Conservation (phyloP, 2,329 filamentous ascomycete genomes). For the Elsinoe fawcettii region DNA sequence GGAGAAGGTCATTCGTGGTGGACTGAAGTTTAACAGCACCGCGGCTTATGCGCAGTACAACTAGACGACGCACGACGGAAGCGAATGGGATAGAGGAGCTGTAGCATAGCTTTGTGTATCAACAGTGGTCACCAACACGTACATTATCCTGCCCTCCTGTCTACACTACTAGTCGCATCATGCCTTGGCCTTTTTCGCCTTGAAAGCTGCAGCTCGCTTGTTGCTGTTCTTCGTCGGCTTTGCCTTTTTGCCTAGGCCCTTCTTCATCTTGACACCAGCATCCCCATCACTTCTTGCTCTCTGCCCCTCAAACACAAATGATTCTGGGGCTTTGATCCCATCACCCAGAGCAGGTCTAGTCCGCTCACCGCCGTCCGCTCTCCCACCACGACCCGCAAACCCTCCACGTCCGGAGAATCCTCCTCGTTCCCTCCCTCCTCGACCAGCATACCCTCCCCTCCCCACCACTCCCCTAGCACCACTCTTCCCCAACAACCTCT, state of each 20-base stretch:
- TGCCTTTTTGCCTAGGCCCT: constrained; percentile 35
- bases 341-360: background rate
- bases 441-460: constrained; percentile 23
- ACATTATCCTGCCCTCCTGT: background rate
- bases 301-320: constrained; percentile 73
- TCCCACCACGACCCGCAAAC: background rate
- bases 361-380: background rate
- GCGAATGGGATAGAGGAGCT: background rate
- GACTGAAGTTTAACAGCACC: constrained; percentile 98
- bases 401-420: constrained; percentile 22
- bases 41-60: constrained; percentile 99
- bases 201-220: constrained; percentile 40
- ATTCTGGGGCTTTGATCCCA: constrained; percentile 53
- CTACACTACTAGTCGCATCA: background rate
- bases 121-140: constrained; percentile 6
- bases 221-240: constrained; percentile 38
- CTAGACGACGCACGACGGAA: constrained; percentile 42
- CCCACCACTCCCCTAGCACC: constrained; percentile 38
- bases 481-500: constrained; percentile 64
- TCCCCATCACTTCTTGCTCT: constrained; percentile 61
- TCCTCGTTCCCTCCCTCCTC: constrained; percentile 16
- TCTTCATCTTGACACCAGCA: constrained; percentile 48
- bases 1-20: constrained; percentile 99
- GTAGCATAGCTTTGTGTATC: constrained; percentile 11
- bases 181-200: constrained; percentile 30